A percentile compares a stretch with the other conserved stretches of the same genome.
Conservation (phyloP, 2,329 filamentous ascomycete genomes). For the Scytalidium lignicola region DNA sequence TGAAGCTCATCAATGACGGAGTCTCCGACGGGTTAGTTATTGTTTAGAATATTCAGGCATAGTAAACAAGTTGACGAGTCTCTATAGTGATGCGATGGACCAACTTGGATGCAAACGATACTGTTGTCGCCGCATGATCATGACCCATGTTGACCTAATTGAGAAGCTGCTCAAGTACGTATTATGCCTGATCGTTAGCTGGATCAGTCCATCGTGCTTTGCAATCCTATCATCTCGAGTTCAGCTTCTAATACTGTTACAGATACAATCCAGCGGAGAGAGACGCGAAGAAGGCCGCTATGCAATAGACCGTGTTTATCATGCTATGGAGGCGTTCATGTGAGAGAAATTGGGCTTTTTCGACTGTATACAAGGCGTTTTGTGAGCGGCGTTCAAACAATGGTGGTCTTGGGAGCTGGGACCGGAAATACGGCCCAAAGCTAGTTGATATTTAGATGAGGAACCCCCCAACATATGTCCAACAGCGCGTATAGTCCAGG, state of each 20-base stretch:
- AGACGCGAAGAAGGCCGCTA: slow-evolving; percentile 35
- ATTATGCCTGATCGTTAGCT: neutral
- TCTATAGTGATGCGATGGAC: slow-evolving; percentile 84
- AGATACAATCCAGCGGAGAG: slow-evolving; percentile 46
- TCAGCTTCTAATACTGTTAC: slow-evolving; percentile 11
- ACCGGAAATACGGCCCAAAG: slow-evolving; percentile 5
- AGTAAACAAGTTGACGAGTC: slow-evolving; percentile 8
- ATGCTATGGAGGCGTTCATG: slow-evolving; percentile 17
- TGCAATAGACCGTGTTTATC: slow-evolving; percentile 15
- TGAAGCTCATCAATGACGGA: slow-evolving; percentile 78
- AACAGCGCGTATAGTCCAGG: neutral
- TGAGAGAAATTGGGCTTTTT: slow-evolving; percentile 7
- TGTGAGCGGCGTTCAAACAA: slow-evolving; percentile 13
- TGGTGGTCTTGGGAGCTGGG: slow-evolving; percentile 9
- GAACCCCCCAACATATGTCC: neutral
- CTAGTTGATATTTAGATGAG: neutral
- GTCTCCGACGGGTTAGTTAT: slow-evolving; percentile 65
- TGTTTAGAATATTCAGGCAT: slow-evolving; percentile 5
- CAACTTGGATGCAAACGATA: slow-evolving; percentile 89
- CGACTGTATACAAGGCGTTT: slow-evolving; percentile 19
- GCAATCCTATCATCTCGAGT: slow-evolving; percentile 2
- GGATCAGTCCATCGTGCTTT: neutral
- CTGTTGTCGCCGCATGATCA: slow-evolving; percentile 98
- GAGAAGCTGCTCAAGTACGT: slow-evolving; percentile 91
- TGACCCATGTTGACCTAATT: slow-evolving; percentile 98